These are phyloP conservation scores for Xylaria scruposa DNA, from an alignment of 495 filamentous ascomycete species.

Conservation along the genomic window DNA sequence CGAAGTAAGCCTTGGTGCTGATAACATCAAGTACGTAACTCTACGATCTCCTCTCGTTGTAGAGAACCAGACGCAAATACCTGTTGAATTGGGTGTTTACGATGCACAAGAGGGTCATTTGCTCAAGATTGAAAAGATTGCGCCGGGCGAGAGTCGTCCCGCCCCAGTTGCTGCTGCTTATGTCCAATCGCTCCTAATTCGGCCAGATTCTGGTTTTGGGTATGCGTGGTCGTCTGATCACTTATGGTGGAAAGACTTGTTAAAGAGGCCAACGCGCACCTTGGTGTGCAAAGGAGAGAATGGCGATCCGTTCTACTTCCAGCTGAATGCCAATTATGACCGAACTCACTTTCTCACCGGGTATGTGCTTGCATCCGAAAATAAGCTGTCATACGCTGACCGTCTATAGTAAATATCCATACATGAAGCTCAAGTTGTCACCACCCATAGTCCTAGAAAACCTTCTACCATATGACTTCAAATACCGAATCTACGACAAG, in stretches of 20 bases:
- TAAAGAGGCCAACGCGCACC: slow-evolving; percentile 81
- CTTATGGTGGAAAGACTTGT: slow-evolving; percentile 89
- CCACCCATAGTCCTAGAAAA: slow-evolving; percentile 95
- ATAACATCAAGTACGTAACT: slow-evolving; percentile 98
- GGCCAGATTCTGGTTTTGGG: slow-evolving; percentile 95
- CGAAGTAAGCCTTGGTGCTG: slow-evolving; percentile 84
- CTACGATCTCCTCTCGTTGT: slow-evolving; percentile 93
- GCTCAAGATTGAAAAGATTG: slow-evolving; percentile 96
- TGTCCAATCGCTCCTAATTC: slow-evolving; percentile 85
- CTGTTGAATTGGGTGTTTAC: slow-evolving; percentile 92
- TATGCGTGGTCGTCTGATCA: slow-evolving; percentile 91
- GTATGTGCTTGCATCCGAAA: slow-evolving; percentile 44
- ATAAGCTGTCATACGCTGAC: slow-evolving; percentile 35
- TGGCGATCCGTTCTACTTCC: slow-evolving; percentile 92
- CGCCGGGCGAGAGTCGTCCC: slow-evolving; percentile 88
- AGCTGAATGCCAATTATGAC: slow-evolving; percentile 84
- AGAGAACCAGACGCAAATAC: slow-evolving; percentile 98
- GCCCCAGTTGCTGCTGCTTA: slow-evolving; percentile 92
- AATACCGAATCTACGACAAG: slow-evolving; percentile 97
- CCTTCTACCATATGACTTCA: slow-evolving; percentile 95
- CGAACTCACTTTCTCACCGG: slow-evolving; percentile 79
- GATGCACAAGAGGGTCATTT: slow-evolving; percentile 87
- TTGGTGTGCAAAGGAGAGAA: slow-evolving; percentile 86
- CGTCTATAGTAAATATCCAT: slow-evolving; percentile 75
- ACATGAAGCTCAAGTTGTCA: slow-evolving; percentile 89